A percentile compares a stretch with the other conserved stretches of the same genome.
Conservation (phyloP, 129 eudicot genomes). For the Flaveria brownii region DNA sequence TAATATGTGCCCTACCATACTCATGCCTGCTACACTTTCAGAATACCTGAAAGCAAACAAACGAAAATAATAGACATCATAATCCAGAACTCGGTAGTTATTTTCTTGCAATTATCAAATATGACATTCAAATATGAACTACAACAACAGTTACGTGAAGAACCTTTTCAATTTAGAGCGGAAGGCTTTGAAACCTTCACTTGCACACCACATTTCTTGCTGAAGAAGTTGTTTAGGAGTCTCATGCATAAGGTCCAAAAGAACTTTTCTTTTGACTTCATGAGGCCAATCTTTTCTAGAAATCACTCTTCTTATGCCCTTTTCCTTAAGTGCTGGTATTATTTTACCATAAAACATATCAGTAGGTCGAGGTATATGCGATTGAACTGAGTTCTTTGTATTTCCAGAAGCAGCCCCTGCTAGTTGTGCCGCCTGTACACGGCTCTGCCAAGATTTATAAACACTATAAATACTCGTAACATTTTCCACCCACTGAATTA, state of each 20-base stretch:
- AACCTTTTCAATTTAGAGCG: constrained; percentile 85
- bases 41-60: constrained; percentile 69
- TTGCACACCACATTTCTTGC: constrained; percentile 98
- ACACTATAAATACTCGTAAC: constrained; percentile 88
- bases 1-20: constrained; percentile 94
- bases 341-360: constrained; percentile 99
- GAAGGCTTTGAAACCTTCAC: constrained; percentile 97
- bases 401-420: constrained; percentile 57
- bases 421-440: constrained; percentile 74
- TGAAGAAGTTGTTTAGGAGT: constrained; percentile 94
- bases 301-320: constrained; percentile 94
- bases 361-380: constrained; percentile 87
- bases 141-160: constrained; percentile 11
- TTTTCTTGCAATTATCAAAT: constrained; percentile 19
- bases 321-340: constrained; percentile 96
- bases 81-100: neutral
- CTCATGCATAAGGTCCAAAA: constrained; percentile 93
- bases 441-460: constrained; percentile 91
- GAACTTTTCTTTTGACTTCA: constrained; percentile 91
- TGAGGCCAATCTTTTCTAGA: constrained; percentile 99
- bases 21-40: constrained; percentile 94
- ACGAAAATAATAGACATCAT: constrained; percentile 11
- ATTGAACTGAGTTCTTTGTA: constrained; percentile 53
- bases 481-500: constrained; percentile 98
- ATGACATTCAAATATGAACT: constrained; percentile 19